Base-by-base conservation (phyloP, 345 rosid genomes). In the Isatis tinctoria region DNA sequence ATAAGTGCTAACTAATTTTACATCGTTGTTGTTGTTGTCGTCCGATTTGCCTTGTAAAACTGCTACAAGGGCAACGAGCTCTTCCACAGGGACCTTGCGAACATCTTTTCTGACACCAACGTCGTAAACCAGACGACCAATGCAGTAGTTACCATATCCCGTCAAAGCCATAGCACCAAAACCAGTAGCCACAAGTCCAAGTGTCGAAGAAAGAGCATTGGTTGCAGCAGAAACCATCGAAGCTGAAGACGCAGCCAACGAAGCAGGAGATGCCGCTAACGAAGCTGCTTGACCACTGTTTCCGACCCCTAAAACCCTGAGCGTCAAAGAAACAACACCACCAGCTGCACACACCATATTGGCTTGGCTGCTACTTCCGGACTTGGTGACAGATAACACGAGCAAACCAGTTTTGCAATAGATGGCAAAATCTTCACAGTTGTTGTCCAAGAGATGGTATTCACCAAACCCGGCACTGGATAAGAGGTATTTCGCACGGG, bases 351-450 rank as follows among this genome's bases (percentile, higher is more conserved):
- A 10, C 22, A 88, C 69, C 12, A 73, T 59, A 17, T 48, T 66
- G 3, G 87, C 96, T 75, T 92, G 94, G 11, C 96, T 89, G 62
- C 96, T 92, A 33, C 87, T 75, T 33, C 96, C 96, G 12, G 81
- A 83, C 88, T 45, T 87, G 36, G 74, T 72, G 53, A 26, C 81
- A 54, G 79, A 54, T 10, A 92, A 59, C 49, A 83, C 85, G 0
- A 86, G 81, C 59, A 86, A 48, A 59, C 96, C 91, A 0, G 97
- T 90, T 69, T 90, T 92, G 27, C 96, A 92, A 79, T 90, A 90
- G 32, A 92, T 82, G 0, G 97, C 96, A 27, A 90, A 90, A 76
- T 90, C 96, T 83, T 90, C 94, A 30, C 96, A 90, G 65, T 90
- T 92, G 73, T 90, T 92, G 56, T 80, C 85, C 78, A 88, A 88